Conservation (phyloP, 805 yeast species). For the Starmerella khaoyaiensis region DNA sequence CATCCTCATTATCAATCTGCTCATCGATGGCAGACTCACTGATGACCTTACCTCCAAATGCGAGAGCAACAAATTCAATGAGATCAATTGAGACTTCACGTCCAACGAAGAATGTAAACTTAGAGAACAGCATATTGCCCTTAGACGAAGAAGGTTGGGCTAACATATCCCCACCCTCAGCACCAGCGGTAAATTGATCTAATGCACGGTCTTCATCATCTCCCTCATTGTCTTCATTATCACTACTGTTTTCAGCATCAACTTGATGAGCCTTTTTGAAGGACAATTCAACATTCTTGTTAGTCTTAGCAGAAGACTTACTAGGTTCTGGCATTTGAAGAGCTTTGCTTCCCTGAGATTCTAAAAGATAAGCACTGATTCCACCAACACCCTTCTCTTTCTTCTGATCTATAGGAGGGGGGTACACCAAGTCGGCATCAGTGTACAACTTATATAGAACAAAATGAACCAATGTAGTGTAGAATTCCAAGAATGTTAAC, state of each 20-base stretch:
- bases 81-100: conserved; percentile 92
- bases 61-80: conserved; percentile 70
- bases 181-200: conserved; percentile 58
- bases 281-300: conserved; percentile 8
- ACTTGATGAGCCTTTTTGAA: conserved; percentile 38
- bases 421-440: conserved; percentile 76
- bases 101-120: conserved; percentile 73
- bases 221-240: conserved; percentile 24
- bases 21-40: conserved; percentile 84
- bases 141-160: conserved; percentile 42
- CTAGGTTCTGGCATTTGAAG: conserved; percentile 14
- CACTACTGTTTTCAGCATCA: conserved; percentile 27
- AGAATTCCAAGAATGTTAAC: conserved; percentile 92
- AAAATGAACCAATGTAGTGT: conserved; percentile 81
- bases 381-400: conserved; percentile 85
- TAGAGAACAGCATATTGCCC: conserved; percentile 41
- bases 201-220: conserved; percentile 34
- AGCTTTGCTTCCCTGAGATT: conserved; percentile 27
- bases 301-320: conserved; percentile 22
- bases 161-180: conserved; percentile 40
- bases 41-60: conserved; percentile 75
- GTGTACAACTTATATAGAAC: conserved; percentile 73
- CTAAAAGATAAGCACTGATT: conserved; percentile 66
- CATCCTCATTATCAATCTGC: conserved; percentile 37
- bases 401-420: conserved; percentile 66